These are phyloP conservation scores for Starmerella sp. DNA, from an alignment of 805 yeast genomes.

Conservation along the genomic window DNA sequence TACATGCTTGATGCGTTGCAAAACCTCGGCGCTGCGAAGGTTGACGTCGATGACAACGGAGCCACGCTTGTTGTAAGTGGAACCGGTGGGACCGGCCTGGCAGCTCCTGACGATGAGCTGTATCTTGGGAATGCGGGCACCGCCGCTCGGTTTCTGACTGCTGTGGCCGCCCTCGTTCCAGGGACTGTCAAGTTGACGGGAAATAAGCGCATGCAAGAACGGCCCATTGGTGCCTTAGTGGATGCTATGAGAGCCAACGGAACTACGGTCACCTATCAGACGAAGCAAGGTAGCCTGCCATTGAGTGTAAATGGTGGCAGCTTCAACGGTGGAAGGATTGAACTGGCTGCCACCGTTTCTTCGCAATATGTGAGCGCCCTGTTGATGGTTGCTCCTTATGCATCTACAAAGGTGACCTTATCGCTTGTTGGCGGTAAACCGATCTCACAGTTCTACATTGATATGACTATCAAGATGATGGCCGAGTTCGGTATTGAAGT, in stretches of 20 bases:
- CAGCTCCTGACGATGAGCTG: conserved; percentile 47
- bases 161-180: conserved; percentile 52
- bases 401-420: conserved; percentile 74
- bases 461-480: conserved; percentile 97
- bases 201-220: conserved; percentile 90
- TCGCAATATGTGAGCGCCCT: conserved; percentile 95
- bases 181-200: conserved; percentile 67
- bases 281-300: conserved; percentile 75
- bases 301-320: conserved; percentile 45
- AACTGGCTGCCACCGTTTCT: conserved; percentile 88
- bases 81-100: conserved; percentile 53
- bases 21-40: conserved; percentile 67
- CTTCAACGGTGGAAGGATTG: conserved; percentile 82
- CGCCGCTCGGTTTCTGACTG: conserved; percentile 86
- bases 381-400: conserved; percentile 96
- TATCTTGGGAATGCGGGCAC: conserved; percentile 97
- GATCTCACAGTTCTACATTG: conserved; percentile 87
- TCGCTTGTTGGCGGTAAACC: conserved; percentile 93
- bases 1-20: conserved; percentile 85
- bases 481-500: conserved; percentile 74
- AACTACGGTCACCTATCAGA: conserved; percentile 57
- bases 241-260: conserved; percentile 82
- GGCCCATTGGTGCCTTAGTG: conserved; percentile 93
- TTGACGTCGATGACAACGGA: conserved; percentile 77
- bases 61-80: conserved; percentile 76